phyloP scores from a whole-genome alignment of 2,329 filamentous ascomycete genomes.

The Keithomyces neogunnii region DNA sequence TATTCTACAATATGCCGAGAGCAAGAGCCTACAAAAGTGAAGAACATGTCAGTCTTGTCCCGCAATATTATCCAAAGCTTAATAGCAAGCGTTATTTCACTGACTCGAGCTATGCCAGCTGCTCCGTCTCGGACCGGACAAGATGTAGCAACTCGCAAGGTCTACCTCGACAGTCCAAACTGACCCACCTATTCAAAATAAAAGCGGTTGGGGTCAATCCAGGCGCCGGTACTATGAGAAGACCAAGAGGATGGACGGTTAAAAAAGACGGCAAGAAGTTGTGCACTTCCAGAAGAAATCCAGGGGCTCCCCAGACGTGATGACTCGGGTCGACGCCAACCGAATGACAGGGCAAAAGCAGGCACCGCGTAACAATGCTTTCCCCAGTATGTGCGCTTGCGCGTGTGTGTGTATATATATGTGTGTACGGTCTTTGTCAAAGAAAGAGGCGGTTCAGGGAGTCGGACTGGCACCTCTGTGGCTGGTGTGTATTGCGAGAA shows the following conservation, averaged over 20 bases:
- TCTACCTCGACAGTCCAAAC: neutral
- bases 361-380: conserved; percentile 2
- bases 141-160: neutral
- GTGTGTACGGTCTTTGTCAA: neutral
- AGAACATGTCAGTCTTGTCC: neutral
- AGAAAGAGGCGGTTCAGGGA: neutral
- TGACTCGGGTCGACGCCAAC: neutral
- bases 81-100: neutral
- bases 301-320: neutral
- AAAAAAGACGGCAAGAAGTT: neutral
- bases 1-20: too few species aligned
- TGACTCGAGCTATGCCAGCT: neutral
- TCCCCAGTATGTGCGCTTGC: too few species aligned
- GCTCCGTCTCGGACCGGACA: neutral
- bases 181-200: neutral
- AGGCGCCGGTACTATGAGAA: too few species aligned
- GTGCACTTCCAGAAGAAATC: neutral
- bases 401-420: neutral
- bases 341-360: neutral
- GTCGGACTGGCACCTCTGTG: conserved; percentile 1
- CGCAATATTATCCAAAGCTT: neutral
- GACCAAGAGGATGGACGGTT: too few species aligned
- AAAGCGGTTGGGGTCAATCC: neutral
- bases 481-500: conserved; percentile 4
- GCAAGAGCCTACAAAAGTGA: too few species aligned